Evolutionary conservation across 129 eudicot genomes (phyloP).

Genomic region (Pulicaria dysenterica): DNA sequence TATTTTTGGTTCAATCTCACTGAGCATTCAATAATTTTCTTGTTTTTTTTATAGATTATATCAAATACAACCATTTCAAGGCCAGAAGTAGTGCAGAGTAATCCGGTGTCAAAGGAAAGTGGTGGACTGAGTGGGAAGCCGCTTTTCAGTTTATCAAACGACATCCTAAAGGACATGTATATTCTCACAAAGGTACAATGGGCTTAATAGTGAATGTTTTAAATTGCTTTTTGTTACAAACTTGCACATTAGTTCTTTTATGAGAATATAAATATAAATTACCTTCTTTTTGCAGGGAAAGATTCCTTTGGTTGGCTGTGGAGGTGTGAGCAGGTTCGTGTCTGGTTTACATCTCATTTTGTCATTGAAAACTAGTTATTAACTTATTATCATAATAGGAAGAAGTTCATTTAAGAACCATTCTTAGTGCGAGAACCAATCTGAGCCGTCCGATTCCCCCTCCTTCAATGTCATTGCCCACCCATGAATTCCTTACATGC

Average conservation of each 20-base stretch:
- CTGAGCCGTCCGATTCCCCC: no score
- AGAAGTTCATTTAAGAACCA: no score
- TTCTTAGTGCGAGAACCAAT: no score
- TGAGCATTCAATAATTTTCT: not conserved
- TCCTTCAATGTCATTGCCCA: no score
- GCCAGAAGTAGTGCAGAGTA: constrained; percentile 58
- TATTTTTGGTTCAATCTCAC: not conserved
- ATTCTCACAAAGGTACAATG: constrained; percentile 74
- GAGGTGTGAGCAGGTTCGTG: constrained; percentile 86
- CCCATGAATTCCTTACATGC: no score
- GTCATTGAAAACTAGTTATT: not conserved
- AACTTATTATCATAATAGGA: not conserved
- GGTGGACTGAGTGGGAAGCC: constrained; percentile 99
- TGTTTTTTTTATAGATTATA: constrained; percentile 66
- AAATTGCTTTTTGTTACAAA: not conserved
- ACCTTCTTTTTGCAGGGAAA: constrained; percentile 51
- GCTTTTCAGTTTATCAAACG: constrained; percentile 71
- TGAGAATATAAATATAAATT: constrained; percentile 9
- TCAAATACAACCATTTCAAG: constrained; percentile 93
- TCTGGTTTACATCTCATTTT: not conserved
- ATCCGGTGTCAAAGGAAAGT: constrained; percentile 74
- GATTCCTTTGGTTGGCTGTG: constrained; percentile 91
- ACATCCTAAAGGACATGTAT: constrained; percentile 81
- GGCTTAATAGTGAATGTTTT: not conserved
- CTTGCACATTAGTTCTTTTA: not conserved